Conservation (phyloP, 2,329 filamentous ascomycete genomes). For the Ophiostoma montium region DNA sequence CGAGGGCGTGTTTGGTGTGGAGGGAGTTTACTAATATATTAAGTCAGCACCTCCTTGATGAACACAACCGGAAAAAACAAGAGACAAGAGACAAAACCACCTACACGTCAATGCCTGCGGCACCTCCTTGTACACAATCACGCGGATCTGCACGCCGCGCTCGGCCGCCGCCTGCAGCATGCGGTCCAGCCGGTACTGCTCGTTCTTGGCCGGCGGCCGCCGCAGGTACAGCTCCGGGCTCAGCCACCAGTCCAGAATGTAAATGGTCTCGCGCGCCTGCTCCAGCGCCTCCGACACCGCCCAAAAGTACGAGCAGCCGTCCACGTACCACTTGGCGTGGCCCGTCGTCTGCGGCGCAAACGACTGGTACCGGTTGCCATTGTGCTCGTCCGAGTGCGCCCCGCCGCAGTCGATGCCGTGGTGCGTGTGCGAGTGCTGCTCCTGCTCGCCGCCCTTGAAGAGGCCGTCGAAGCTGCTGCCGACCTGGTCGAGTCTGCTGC, state of each 20-base stretch:
- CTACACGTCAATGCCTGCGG: slow-evolving; percentile 65
- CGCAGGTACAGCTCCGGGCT: slow-evolving; percentile 79
- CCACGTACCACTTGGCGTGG: slow-evolving; percentile 78
- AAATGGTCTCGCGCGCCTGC: slow-evolving; percentile 55
- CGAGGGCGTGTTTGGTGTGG: slow-evolving; percentile 69
- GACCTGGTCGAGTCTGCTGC: slow-evolving; percentile 28
- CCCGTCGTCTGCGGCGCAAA: slow-evolving; percentile 63
- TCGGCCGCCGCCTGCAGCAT: slow-evolving; percentile 72
- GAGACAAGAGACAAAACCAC: slow-evolving; percentile 21
- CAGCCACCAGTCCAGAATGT: slow-evolving; percentile 85
- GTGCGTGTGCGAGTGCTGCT: slow-evolving; percentile 32
- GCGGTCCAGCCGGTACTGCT: slow-evolving; percentile 70
- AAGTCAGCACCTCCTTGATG: slow-evolving; percentile 40
- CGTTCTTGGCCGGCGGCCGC: slow-evolving; percentile 65
- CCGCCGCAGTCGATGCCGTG: slow-evolving; percentile 28
- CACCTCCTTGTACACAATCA: slow-evolving; percentile 90
- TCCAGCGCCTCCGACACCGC: slow-evolving; percentile 70
- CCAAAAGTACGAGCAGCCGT: slow-evolving; percentile 74
- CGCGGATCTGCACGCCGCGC: slow-evolving; percentile 68
- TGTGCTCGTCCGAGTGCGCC: slow-evolving; percentile 27
- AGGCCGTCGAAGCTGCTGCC: slow-evolving; percentile 27
- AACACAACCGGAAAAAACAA: no score
- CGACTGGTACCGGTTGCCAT: slow-evolving; percentile 42
- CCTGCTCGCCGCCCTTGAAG: slow-evolving; percentile 24
- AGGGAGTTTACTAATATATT: slow-evolving; percentile 20